These are phyloP conservation scores for Auriscalpium vulgare DNA, from an alignment of 768 basidiomycete genomes.

Conservation along the genomic window DNA sequence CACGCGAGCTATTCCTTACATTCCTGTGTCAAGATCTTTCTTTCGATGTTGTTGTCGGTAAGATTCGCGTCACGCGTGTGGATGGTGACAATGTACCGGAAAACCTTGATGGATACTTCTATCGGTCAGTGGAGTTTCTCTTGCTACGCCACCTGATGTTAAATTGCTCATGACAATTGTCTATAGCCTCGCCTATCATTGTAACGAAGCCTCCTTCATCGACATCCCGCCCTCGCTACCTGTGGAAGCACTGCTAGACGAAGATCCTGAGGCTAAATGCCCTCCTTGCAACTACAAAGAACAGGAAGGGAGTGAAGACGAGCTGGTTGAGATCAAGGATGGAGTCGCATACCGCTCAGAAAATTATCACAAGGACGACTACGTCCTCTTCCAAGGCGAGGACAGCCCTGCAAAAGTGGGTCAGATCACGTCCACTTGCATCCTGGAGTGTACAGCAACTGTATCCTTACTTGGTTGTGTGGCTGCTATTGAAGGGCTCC, in stretches of 20 bases:
- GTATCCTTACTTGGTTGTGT: conserved; percentile 43
- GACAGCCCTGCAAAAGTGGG: conserved; percentile 51
- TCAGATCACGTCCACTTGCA: conserved; percentile 33
- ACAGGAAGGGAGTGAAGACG: conserved; percentile 24
- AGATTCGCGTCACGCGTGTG: conserved; percentile 32
- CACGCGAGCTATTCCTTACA: conserved; percentile 59
- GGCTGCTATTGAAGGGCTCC: conserved; percentile 28
- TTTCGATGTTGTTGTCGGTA: conserved; percentile 37
- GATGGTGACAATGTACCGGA: neutral
- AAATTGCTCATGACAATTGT: no score
- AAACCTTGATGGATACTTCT: neutral
- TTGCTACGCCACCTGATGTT: neutral
- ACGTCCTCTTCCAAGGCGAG: conserved; percentile 40
- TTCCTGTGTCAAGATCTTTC: conserved; percentile 41
- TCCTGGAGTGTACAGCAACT: conserved; percentile 4
- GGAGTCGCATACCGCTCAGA: conserved; percentile 41
- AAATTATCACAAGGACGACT: conserved; percentile 56
- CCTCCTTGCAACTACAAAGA: conserved; percentile 34
- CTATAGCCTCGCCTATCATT: neutral
- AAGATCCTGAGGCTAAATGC: conserved; percentile 45
- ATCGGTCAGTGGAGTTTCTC: conserved; percentile 10
- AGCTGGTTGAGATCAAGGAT: conserved; percentile 19
- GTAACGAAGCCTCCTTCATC: neutral
- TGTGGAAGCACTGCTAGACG: neutral
- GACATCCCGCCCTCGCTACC: neutral